Evolutionary conservation across 257 asterid species (phyloP).

Genomic region (Solanum medicagineum): DNA sequence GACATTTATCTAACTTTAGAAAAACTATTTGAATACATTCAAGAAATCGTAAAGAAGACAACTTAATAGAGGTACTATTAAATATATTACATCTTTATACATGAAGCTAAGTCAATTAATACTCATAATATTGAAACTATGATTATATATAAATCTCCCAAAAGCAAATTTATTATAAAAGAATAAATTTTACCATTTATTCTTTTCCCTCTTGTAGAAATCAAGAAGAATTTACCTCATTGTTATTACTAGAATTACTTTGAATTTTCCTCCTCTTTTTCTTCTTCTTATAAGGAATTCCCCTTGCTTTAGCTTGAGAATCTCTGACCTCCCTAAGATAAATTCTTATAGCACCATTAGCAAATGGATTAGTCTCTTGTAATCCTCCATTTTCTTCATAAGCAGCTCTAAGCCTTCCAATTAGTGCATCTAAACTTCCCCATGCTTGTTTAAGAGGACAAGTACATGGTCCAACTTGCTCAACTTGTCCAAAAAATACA

Average conservation of each 20-base stretch:
- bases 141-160: neutral
- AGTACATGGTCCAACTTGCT: constrained; percentile 63
- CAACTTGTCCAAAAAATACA: constrained; percentile 59
- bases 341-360: constrained; percentile 59
- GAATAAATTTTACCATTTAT: neutral
- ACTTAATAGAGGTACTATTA: neutral
- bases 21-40: neutral
- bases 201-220: neutral
- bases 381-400: constrained; percentile 79
- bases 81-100: neutral
- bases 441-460: constrained; percentile 81
- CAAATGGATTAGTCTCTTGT: constrained; percentile 74
- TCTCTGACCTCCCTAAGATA: constrained; percentile 63
- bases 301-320: constrained; percentile 76
- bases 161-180: neutral
- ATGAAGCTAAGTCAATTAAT: neutral
- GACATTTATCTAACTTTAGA: neutral
- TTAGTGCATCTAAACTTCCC: constrained; percentile 85
- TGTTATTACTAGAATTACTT: neutral
- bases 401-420: constrained; percentile 79
- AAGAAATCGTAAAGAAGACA: neutral
- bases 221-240: constrained; percentile 2
- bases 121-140: neutral
- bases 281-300: constrained; percentile 79
- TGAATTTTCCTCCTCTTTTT: constrained; percentile 47